Conservation (phyloP, 176 grass and related monocot genomes). For the Bonia amplexicaulis region DNA sequence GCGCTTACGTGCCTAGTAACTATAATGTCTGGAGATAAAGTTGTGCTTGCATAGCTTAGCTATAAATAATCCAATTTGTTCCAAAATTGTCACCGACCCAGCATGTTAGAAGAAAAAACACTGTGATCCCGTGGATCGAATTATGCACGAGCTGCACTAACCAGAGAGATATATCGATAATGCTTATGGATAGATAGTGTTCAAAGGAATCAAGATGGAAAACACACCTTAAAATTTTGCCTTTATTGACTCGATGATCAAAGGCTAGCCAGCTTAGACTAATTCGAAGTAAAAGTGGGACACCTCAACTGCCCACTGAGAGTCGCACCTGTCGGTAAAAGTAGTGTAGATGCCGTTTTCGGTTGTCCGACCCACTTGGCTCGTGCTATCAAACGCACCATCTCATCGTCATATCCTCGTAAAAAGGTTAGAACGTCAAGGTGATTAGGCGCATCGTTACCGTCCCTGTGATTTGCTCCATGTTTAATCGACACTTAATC, state of each 20-base stretch:
- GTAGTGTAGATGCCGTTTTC: not conserved
- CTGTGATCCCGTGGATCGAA: not conserved
- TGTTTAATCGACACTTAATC: not conserved
- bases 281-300: not conserved
- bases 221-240: not conserved
- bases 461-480: not conserved
- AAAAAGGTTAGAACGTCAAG: not conserved
- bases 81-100: not conserved
- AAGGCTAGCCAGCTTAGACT: not conserved
- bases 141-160: not conserved
- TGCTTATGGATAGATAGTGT: not conserved
- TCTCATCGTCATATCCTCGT: too few relatives aligned
- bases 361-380: not conserved
- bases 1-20: too few relatives aligned
- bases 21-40: too few relatives aligned
- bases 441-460: not conserved
- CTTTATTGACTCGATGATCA: not conserved
- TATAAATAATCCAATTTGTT: not conserved
- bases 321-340: not conserved
- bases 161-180: not conserved
- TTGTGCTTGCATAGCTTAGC: too few relatives aligned
- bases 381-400: not conserved
- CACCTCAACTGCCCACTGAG: not conserved
- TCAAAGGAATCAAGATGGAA: not conserved
- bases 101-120: not conserved